Evolutionary conservation across 352 stramenopile species (phyloP).

Genomic region (Pythium aphanidermatum): DNA sequence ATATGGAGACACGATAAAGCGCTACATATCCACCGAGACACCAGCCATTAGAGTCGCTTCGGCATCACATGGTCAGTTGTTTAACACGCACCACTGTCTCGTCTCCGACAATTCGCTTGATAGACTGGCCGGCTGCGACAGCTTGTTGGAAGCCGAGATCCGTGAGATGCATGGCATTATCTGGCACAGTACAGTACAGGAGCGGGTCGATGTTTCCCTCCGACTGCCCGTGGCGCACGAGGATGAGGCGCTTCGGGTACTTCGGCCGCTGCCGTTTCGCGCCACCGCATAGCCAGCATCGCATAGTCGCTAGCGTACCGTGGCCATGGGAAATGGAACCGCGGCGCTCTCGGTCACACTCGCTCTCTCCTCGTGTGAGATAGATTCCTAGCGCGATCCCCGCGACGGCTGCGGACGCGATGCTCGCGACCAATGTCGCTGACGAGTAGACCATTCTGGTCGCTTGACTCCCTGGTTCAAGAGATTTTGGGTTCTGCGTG

Average conservation of each 20-base stretch:
- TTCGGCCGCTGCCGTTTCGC: slow-evolving; percentile 20
- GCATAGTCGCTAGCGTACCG: neutral
- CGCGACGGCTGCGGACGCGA: slow-evolving; percentile 35
- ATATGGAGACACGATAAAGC: slow-evolving; percentile 84
- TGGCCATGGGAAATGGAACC: too few relatives aligned
- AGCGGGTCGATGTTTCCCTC: slow-evolving; percentile 83
- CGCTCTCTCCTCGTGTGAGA: neutral
- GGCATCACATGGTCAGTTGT: too few relatives aligned
- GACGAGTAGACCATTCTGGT: slow-evolving; percentile 48
- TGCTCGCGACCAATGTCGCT: slow-evolving; percentile 33
- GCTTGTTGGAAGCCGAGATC: slow-evolving; percentile 73
- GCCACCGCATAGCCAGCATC: slow-evolving; percentile 17
- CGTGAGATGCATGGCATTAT: slow-evolving; percentile 84
- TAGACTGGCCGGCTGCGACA: slow-evolving; percentile 50
- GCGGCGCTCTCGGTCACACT: too few relatives aligned
- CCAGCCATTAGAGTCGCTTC: too few relatives aligned
- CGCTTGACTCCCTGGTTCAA: too few relatives aligned
- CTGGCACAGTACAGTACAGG: slow-evolving; percentile 64
- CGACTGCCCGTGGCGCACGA: slow-evolving; percentile 80
- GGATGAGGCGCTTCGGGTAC: slow-evolving; percentile 70
- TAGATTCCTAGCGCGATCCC: slow-evolving; percentile 36
- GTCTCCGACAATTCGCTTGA: slow-evolving; percentile 75
- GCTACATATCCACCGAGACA: too few relatives aligned
- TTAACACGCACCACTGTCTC: slow-evolving; percentile 64
- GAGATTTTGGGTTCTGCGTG: neutral